phyloP scores from a whole-genome alignment of 805 yeast species.

The Starmera amethionina region DNA sequence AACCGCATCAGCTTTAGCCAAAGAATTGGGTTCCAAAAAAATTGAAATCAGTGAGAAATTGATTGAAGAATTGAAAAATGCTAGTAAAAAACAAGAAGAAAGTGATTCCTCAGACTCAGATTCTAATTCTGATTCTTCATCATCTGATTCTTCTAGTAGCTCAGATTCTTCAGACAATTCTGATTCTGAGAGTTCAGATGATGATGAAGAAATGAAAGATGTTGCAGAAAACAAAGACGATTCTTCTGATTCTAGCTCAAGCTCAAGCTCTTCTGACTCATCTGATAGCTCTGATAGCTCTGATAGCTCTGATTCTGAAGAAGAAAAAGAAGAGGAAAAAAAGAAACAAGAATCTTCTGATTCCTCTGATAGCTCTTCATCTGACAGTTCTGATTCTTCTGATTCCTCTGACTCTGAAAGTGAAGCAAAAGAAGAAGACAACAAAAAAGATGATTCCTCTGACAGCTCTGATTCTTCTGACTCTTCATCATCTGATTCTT shows the following conservation, averaged over 20 bases:
- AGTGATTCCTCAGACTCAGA: not conserved
- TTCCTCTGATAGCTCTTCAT: conserved; percentile 2
- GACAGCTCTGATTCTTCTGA: conserved; percentile 5
- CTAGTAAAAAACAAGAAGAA: not conserved
- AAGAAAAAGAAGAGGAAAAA: conserved; percentile 1
- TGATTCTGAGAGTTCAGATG: conserved; percentile 12
- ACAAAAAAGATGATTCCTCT: conserved; percentile 8
- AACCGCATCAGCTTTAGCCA: not conserved
- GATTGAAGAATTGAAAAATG: not conserved
- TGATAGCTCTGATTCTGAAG: not conserved
- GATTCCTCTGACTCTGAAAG: not conserved
- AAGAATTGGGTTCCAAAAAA: not conserved
- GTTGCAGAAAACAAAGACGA: conserved; percentile 1
- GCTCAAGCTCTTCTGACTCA: conserved; percentile 7
- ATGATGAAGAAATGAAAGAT: not conserved
- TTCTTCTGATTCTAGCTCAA: conserved; percentile 6
- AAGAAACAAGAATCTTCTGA: conserved; percentile 1
- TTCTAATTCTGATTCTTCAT: conserved; percentile 1
- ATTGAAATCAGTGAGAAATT: not conserved
- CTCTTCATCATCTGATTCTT: conserved; percentile 3
- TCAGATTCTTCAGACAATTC: conserved; percentile 25
- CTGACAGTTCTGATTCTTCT: conserved; percentile 6
- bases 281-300: not conserved
- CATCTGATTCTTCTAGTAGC: conserved; percentile 8
- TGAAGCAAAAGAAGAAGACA: conserved; percentile 3